Evolutionary conservation across 192 early-diverging fungal genomes (phyloP).

Genomic region (Entomortierella lignicola): DNA sequence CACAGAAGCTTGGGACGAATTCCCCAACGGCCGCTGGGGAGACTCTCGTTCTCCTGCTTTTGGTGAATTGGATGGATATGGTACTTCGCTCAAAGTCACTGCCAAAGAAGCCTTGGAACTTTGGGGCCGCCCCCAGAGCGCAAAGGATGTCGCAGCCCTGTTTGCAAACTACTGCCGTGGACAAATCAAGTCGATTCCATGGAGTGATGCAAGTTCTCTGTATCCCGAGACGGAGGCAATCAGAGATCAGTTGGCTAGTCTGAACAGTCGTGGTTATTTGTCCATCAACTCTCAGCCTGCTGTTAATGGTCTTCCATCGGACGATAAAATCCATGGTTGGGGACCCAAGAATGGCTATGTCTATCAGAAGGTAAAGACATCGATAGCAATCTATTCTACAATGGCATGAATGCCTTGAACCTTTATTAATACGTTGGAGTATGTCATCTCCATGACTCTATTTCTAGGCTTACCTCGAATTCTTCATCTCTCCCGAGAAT

Average conservation of each 20-base stretch:
- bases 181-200: constrained; percentile 86
- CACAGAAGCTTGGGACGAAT: constrained; percentile 94
- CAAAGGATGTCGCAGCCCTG: constrained; percentile 75
- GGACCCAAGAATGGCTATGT: constrained; percentile 96
- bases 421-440: too few relatives aligned
- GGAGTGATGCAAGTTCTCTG: constrained; percentile 82
- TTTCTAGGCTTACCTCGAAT: constrained; percentile 89
- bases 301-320: constrained; percentile 86
- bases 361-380: constrained; percentile 95
- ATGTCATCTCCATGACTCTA: too few relatives aligned
- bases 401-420: too few relatives aligned
- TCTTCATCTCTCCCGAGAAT: constrained; percentile 81
- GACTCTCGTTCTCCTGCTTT: constrained; percentile 90
- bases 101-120: constrained; percentile 75
- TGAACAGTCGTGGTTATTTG: constrained; percentile 86
- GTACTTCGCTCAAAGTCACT: constrained; percentile 73
- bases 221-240: constrained; percentile 81
- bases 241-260: constrained; percentile 69
- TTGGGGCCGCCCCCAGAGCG: constrained; percentile 81
- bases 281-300: constrained; percentile 98
- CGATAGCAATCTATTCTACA: too few relatives aligned
- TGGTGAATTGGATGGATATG: constrained; percentile 79
- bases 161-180: constrained; percentile 90
- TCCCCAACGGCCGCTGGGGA: constrained; percentile 99
- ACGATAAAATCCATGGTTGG: constrained; percentile 89